A percentile compares a stretch with the other conserved stretches of the same genome.
These are phyloP conservation scores for Pythium diclinum DNA, from an alignment of 352 stramenopile genomes.

Conservation along the genomic window DNA sequence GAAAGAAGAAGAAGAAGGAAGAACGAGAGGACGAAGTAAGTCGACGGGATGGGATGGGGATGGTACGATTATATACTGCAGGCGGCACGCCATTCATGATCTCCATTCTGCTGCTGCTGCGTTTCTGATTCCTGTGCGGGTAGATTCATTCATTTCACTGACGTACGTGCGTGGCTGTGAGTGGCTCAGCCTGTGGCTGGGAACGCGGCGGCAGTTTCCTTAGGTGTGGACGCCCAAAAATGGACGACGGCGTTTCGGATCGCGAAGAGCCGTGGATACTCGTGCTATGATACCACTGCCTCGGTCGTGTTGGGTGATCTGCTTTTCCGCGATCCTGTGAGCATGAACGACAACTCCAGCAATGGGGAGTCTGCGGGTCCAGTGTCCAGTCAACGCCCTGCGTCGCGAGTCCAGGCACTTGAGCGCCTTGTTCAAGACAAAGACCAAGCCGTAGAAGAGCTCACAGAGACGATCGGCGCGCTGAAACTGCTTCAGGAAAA, in stretches of 20 bases:
- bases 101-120: background rate
- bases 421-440: slow-evolving; percentile 14
- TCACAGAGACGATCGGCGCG: slow-evolving; percentile 16
- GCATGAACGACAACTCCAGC: background rate
- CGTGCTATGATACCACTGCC: background rate
- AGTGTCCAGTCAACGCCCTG: background rate
- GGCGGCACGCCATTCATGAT: background rate
- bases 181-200: background rate
- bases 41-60: background rate
- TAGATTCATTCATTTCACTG: background rate
- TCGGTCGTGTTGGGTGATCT: background rate
- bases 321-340: background rate
- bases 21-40: background rate
- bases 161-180: background rate
- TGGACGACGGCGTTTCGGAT: background rate
- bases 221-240: background rate
- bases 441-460: slow-evolving; percentile 18
- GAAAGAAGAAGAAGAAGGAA: background rate
- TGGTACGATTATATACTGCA: slow-evolving; percentile 21
- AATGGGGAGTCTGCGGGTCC: background rate
- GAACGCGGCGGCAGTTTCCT: background rate
- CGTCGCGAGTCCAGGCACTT: background rate
- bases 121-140: background rate
- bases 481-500: slow-evolving; percentile 57
- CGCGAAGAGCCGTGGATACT: background rate